Evolutionary conservation across 106 monocot genomes (phyloP).

Genomic region (Cymbidium sinense): DNA sequence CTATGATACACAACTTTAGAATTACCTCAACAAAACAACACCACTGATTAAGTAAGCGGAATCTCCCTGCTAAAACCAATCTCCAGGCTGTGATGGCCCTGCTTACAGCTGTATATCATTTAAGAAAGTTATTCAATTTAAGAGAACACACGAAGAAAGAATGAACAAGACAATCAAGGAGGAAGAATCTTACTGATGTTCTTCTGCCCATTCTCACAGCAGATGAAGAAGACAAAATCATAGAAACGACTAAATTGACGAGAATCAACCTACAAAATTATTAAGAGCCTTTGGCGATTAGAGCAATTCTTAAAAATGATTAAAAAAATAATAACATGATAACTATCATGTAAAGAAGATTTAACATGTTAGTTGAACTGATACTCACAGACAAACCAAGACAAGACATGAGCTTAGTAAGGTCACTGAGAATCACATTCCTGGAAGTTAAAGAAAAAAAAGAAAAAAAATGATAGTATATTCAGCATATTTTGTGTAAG

Average conservation of each 20-base stretch:
- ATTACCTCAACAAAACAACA: conserved; percentile 83
- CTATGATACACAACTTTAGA: neutral
- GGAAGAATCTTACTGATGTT: conserved; percentile 57
- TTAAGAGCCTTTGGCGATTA: neutral
- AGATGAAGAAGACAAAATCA: conserved; percentile 84
- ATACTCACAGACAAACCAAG: conserved; percentile 57
- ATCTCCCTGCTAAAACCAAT: conserved; percentile 72
- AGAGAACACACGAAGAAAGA: neutral
- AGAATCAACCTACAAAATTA: conserved; percentile 53
- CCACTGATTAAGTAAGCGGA: conserved; percentile 76
- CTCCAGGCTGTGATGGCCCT: conserved; percentile 75
- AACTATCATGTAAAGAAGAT: neutral
- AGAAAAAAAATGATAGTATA: neutral
- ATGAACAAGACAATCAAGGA: conserved; percentile 1
- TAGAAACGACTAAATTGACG: conserved; percentile 68
- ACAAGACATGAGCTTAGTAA: conserved; percentile 46
- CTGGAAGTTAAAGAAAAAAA: conserved; percentile 20
- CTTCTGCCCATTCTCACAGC: conserved; percentile 85
- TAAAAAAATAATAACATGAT: neutral
- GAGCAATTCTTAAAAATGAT: neutral
- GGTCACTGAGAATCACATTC: conserved; percentile 39
- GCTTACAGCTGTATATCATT: conserved; percentile 44
- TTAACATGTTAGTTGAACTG: neutral
- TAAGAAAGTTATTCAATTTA: conserved; percentile 1
- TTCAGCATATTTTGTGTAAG: neutral